Evolutionary conservation across 148 eudicot species (phyloP), one percentile per base, ranked within the genome.

Genomic region (Chenopodium berlandieri): DNA sequence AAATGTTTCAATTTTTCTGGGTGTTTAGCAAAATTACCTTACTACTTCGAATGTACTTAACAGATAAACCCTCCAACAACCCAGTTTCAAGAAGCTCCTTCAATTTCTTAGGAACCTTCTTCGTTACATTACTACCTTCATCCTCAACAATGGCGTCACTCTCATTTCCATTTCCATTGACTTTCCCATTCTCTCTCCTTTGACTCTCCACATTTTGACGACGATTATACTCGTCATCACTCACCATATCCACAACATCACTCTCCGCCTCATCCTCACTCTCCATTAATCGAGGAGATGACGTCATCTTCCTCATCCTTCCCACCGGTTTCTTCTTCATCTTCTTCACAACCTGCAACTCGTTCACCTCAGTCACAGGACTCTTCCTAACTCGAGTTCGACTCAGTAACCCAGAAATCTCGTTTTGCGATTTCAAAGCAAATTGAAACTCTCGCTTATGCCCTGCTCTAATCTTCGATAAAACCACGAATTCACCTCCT

Each of bases 41-140:
- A 23, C 77, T 4, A 4, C 95, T 91, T 4, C 91, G 94, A 27
- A 89, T 50, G 58, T 94, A 94, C 60, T 63, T 75, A 46, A 94
- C 98, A 67, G 77, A 47, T 52, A 90, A 50, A 16, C 95, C 97
- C 84, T 94, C 98, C 23, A 94, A 89, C 76, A 94, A 75, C 32
- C 90, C 90, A 17, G 90, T 88, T 75, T 86, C 84, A 34, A 88
- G 84, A 78, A 88, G 84, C 76, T 88, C 90, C 82, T 81, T 85
- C 46, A 88, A 68, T 52, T 66, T 85, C 13, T 56, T 81, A 19
- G 90, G 90, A 75, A 85, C 73, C 54, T 73, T 79, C 11, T 44
- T 25, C 64, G 66, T 70, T 82, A 56, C 13, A 23, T 22, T 73
- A 37, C 32, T 37, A 4, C 13, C 67, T 34, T 71, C 79, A 64